Base-by-base conservation (phyloP, 768 basidiomycete species). In the Phallus indusiatus region DNA sequence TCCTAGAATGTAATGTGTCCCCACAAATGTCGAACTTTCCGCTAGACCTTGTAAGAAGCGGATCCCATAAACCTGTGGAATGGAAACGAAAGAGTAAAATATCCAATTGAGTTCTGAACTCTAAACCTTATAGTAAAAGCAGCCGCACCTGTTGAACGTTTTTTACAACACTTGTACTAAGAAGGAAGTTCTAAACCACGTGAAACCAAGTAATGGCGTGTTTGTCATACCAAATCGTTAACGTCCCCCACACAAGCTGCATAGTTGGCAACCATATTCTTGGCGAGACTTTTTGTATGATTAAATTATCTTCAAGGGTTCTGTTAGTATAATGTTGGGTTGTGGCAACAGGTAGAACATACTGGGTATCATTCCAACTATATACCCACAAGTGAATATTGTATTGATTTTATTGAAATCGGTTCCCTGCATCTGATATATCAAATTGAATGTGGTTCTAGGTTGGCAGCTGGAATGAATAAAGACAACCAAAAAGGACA, bases 1-100 rank as follows among this genome's bases (percentile, higher is more conserved):
- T 62, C 86, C 85, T 17, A 88, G 80, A 62, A 87, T 74, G 65
- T 85, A 85, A 63, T 85, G 85, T 16, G 84, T 82, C 36, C 87
- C 87, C 24, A 84, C 84, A 67, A 89, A 90, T 1, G 86, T 89
- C 8, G 85, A 86, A 0, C 85, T 79, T 69, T 89, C 87, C 7
- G 82, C 79, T 59, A 87, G 73, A 21, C 84, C 88, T 69, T 86
- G 85, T 56, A 88, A 78, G 67, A 89, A 88, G 9, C 85, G 78
- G 61, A 88, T 84, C 28, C 75, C 83, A 67, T 83, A 85, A 54
- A 88, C 71, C 83, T 85, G 55, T 55, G 56, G 59, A 16, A 47
- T 51, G 28, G 28, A 28, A 10, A 48, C 48, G 60, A 52, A 53
- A 24, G 52, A 11, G 59, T 28, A 10, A 11, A 47, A n/a, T 22